A percentile compares a stretch with the other conserved stretches of the same genome.
Conservation (phyloP, 2,329 filamentous ascomycete species). For the Hymenoscyphus salicellus region DNA sequence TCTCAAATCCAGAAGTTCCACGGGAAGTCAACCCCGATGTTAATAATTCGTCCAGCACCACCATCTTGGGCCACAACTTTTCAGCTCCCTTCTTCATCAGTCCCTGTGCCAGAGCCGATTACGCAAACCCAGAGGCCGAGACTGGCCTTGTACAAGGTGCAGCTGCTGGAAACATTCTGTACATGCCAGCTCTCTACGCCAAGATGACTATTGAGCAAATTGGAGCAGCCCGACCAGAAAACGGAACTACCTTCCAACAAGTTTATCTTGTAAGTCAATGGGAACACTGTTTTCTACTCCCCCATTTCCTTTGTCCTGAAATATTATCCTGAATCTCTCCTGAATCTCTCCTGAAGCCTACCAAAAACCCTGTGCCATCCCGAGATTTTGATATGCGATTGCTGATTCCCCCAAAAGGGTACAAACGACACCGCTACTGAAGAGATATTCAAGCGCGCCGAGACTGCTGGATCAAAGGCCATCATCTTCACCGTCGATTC, state of each 20-base stretch:
- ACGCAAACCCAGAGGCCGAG: constrained; percentile 47
- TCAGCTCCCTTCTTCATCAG: constrained; percentile 55
- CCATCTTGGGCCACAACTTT: constrained; percentile 52
- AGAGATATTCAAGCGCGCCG: constrained; percentile 21
- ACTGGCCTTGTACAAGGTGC: constrained; percentile 46
- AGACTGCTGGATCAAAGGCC: constrained; percentile 26
- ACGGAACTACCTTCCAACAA: constrained; percentile 24
- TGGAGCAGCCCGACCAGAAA: constrained; percentile 2
- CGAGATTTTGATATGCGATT: too few relatives aligned
- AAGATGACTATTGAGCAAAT: constrained; percentile 18
- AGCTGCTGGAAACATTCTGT: constrained; percentile 11
- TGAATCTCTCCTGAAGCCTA: too few relatives aligned
- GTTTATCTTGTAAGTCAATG: too few relatives aligned
- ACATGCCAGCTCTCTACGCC: constrained; percentile 17
- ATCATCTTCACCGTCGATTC: constrained; percentile 30
- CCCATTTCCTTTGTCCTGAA: too few relatives aligned
- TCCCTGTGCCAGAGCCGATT: constrained; percentile 45
- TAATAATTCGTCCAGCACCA: constrained; percentile 35
- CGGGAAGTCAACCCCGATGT: neutral
- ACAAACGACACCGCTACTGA: constrained; percentile 14
- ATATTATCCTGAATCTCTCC: too few relatives aligned
- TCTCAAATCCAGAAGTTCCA: neutral
- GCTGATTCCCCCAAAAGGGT: too few relatives aligned
- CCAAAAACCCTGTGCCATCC: too few relatives aligned
- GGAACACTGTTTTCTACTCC: too few relatives aligned